phyloP scores from a whole-genome alignment of 2,329 filamentous ascomycete species.

The Fusarium multiceps region DNA sequence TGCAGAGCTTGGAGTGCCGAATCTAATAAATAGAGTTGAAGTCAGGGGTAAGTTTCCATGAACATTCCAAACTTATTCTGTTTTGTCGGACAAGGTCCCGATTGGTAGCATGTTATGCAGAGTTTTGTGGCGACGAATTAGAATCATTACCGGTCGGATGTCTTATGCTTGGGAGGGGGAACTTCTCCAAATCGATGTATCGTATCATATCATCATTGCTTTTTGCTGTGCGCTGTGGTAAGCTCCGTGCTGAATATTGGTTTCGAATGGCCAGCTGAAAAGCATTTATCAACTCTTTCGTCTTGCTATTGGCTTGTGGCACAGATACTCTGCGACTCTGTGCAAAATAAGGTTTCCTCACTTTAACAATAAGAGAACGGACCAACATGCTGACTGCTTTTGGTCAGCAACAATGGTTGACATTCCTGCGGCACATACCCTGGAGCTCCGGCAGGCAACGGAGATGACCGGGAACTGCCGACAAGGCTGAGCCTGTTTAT shows the following conservation, averaged over 20 bases:
- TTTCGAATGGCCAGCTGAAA: neutral
- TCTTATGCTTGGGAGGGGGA: neutral
- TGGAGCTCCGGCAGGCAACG: neutral
- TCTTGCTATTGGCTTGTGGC: neutral
- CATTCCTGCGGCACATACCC: neutral
- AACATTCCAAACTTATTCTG: neutral
- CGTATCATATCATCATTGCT: neutral
- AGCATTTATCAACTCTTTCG: neutral
- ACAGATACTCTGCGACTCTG: neutral
- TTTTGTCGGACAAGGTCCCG: neutral
- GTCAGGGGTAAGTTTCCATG: neutral
- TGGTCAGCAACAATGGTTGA: neutral
- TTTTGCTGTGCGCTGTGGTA: neutral
- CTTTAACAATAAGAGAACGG: neutral
- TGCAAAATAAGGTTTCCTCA: neutral
- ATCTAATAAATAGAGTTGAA: neutral
- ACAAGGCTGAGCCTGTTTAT: neutral
- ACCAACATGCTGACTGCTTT: neutral
- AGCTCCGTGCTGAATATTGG: neutral
- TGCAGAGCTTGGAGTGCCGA: neutral
- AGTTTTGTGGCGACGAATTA: neutral
- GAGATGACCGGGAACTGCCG: neutral
- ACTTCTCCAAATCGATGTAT: neutral
- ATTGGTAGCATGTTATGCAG: neutral
- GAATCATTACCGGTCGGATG: neutral